Evolutionary conservation across 345 rosid genomes (phyloP).

Genomic region (Aquilaria malaccensis): DNA sequence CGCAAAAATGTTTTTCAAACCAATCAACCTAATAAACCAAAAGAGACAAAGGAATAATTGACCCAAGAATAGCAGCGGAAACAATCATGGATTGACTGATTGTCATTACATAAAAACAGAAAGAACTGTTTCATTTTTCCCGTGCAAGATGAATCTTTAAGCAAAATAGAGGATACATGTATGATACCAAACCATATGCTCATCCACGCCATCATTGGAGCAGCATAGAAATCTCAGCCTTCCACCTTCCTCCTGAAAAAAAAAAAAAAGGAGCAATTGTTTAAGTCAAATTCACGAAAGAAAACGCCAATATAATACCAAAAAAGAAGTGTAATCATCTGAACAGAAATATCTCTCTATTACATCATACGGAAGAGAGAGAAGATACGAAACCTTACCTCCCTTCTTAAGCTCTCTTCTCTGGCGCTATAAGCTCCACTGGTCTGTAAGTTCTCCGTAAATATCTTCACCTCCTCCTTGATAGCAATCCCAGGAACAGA

Average conservation of each 20-base stretch:
- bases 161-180: slow-evolving; percentile 14
- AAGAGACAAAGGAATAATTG: slow-evolving; percentile 3
- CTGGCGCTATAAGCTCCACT: slow-evolving; percentile 97
- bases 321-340: not conserved
- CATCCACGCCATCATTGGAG: slow-evolving; percentile 77
- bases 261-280: slow-evolving; percentile 6
- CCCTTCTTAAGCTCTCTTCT: slow-evolving; percentile 88
- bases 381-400: slow-evolving; percentile 32
- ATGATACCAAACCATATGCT: slow-evolving; percentile 96
- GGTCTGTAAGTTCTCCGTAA: slow-evolving; percentile 90
- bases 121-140: not conserved
- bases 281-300: not conserved
- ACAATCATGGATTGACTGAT: too few species aligned
- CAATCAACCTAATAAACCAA: slow-evolving; percentile 68
- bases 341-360: too few species aligned
- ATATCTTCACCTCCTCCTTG: slow-evolving; percentile 79
- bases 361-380: too few species aligned
- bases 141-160: slow-evolving; percentile 5
- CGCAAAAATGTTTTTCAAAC: slow-evolving; percentile 95
- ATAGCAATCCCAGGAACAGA: slow-evolving; percentile 41
- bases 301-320: not conserved
- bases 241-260: slow-evolving; percentile 82
- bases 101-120: too few species aligned
- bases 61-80: too few species aligned
- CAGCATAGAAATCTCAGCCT: slow-evolving; percentile 73